Base-by-base conservation (phyloP, 306 rosid genomes). In the Inga leiocalycina region DNA sequence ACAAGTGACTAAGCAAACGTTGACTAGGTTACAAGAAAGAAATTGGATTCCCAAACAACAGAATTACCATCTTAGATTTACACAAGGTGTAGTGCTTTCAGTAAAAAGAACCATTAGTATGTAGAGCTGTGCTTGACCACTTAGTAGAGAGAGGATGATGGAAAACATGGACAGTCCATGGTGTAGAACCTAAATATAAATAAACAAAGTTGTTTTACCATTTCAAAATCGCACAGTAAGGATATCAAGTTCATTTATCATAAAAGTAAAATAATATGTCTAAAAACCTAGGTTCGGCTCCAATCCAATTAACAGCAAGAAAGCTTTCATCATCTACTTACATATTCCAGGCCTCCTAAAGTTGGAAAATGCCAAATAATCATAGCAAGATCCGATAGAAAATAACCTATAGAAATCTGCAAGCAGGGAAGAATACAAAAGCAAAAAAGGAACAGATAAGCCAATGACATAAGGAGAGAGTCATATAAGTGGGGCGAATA, bases 41-140 rank as follows among this genome's bases (percentile, higher is more conserved):
- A 76, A 32, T 61, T 52, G 48, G 74, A 61, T 51, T 64, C 65
- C 57, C 12, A 71, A 46, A 52, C 54, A 80, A 77, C 64, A 57
- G 45, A 85, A 78, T 90, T 85, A 93, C 98, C 98, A 95, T 95
- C 98, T 88, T 79, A 92, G 87, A 84, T 95, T 95, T 82, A 95
- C 97, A 22, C 91, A 93, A 49, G 98, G 97, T 77, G 98, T 95
- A 39, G 98, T 95, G 86, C 84, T 85, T 89, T 95, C 98, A 0
- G 98, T 61, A 87, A 95, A 95, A 66, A 95, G 98, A 86, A 92
- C 94, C 98, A 93, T 88, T 35, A 95, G 89, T 81, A 95, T 93
- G 89, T 95, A 95, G 81, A 93, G 77, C 87, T 87, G 98, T 44
- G 62, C 98, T 87, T 93, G 93, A 84, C 98, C 94, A 70, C 97